These are phyloP conservation scores for Eragrostis tef DNA, from an alignment of 202 grass and related monocot species.

Conservation along the genomic window DNA sequence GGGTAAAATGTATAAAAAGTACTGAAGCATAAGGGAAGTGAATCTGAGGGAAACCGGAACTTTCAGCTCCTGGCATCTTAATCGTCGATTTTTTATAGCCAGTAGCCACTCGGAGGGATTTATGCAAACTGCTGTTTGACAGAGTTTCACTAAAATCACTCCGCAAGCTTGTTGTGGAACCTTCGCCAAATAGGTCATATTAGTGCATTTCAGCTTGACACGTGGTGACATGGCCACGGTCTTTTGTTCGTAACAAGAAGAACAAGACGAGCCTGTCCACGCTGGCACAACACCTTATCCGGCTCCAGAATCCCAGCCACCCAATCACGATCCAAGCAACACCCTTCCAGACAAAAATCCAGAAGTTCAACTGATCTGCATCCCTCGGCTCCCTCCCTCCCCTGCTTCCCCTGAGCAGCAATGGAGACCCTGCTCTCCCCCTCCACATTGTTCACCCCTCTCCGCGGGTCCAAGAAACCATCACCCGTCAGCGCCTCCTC, in stretches of 20 bases:
- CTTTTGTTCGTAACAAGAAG: neutral
- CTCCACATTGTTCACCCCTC: conserved; percentile 54
- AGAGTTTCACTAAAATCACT: no score
- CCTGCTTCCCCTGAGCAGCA: neutral
- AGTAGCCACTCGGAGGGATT: no score
- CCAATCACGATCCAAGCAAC: conserved; percentile 69
- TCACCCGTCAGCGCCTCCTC: neutral
- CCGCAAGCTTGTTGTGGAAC: no score
- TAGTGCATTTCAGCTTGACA: neutral
- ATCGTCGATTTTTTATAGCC: no score
- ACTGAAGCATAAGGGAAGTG: no score
- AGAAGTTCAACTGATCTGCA: conserved; percentile 37
- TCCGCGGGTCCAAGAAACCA: conserved; percentile 47
- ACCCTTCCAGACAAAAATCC: conserved; percentile 24
- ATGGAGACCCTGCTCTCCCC: conserved; percentile 76
- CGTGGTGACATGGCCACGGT: neutral
- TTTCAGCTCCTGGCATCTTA: no score
- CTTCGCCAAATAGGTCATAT: no score
- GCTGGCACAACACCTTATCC: conserved; percentile 66
- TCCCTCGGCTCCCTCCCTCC: conserved; percentile 17
- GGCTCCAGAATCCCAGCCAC: conserved; percentile 69
- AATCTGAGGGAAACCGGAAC: no score
- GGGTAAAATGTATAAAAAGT: no score
- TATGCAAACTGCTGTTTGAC: no score
- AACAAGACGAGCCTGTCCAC: conserved; percentile 21